phyloP scores from a whole-genome alignment of 139 green algal species.

The Eudorina sp. region DNA sequence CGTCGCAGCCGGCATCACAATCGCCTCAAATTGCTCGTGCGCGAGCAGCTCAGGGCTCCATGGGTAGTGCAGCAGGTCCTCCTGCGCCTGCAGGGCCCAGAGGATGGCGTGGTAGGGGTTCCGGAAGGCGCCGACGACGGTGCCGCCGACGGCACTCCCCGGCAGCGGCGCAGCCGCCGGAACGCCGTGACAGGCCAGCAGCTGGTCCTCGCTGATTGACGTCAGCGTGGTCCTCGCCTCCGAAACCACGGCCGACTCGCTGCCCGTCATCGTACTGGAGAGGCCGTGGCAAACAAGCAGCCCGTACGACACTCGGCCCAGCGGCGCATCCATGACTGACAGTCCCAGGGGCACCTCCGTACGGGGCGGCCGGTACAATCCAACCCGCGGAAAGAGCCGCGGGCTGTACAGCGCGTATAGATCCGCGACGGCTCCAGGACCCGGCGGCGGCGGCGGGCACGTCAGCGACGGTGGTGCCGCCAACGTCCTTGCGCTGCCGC shows the following conservation, averaged over 20 bases:
- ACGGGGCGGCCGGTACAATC: background rate
- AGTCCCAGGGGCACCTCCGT: background rate
- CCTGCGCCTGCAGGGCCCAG: constrained; percentile 41
- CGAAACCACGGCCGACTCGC: background rate
- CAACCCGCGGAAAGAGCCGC: constrained; percentile 17
- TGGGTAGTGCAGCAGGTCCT: constrained; percentile 34
- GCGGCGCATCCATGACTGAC: constrained; percentile 11
- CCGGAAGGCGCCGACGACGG: constrained; percentile 17
- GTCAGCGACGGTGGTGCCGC: background rate
- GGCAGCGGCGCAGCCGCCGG: background rate
- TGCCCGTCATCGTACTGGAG: background rate
- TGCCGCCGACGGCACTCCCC: background rate
- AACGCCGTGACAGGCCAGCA: constrained; percentile 13
- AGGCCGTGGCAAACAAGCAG: background rate
- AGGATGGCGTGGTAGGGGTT: constrained; percentile 48
- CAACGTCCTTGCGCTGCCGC: background rate
- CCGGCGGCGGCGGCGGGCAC: background rate
- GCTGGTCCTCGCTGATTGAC: constrained; percentile 12
- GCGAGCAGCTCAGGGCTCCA: constrained; percentile 37
- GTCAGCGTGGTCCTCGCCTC: background rate
- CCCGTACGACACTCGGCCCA: constrained; percentile 22
- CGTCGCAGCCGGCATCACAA: background rate
- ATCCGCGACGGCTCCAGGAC: background rate
- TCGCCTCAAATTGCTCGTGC: constrained; percentile 43
- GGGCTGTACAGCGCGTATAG: constrained; percentile 10